Evolutionary conservation across 2,329 filamentous ascomycete species (phyloP).

Genomic region (Fusarium lateritium): DNA sequence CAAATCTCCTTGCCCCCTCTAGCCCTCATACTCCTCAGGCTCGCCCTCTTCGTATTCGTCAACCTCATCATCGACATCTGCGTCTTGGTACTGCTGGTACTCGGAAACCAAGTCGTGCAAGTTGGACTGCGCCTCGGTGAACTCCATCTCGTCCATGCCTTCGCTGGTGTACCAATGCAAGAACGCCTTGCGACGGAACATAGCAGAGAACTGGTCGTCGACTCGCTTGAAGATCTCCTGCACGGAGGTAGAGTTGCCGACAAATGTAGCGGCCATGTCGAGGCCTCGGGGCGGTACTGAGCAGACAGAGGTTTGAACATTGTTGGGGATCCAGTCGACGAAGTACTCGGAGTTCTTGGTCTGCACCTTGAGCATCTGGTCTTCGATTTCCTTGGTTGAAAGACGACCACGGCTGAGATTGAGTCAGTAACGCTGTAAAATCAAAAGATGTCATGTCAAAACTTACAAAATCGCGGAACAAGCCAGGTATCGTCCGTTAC

Average conservation of each 20-base stretch:
- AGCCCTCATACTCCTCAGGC: slow-evolving; percentile 34
- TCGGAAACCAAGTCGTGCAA: slow-evolving; percentile 99
- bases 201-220: slow-evolving; percentile 99
- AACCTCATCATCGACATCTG: slow-evolving; percentile 94
- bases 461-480: slow-evolving; percentile 97
- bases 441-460: background rate
- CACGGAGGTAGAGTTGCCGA: slow-evolving; percentile 99
- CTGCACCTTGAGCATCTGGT: slow-evolving; percentile 99
- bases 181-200: slow-evolving; percentile 99
- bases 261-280: slow-evolving; percentile 99
- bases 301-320: slow-evolving; percentile 99
- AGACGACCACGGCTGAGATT: slow-evolving; percentile 88
- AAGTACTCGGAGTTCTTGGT: slow-evolving; percentile 99
- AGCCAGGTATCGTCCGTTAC: slow-evolving; percentile 98
- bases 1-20: slow-evolving; percentile 13
- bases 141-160: slow-evolving; percentile 99
- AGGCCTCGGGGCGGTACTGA: slow-evolving; percentile 97
- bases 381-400: slow-evolving; percentile 99
- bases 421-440: slow-evolving; percentile 21
- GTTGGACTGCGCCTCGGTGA: slow-evolving; percentile 99
- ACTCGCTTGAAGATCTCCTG: slow-evolving; percentile 99
- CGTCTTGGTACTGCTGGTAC: slow-evolving; percentile 99
- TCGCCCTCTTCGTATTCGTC: slow-evolving; percentile 72
- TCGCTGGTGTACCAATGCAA: slow-evolving; percentile 99
- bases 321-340: slow-evolving; percentile 99